These are phyloP conservation scores for Penicillium bialowiezense DNA, from an alignment of 495 filamentous ascomycete species.

Conservation along the genomic window DNA sequence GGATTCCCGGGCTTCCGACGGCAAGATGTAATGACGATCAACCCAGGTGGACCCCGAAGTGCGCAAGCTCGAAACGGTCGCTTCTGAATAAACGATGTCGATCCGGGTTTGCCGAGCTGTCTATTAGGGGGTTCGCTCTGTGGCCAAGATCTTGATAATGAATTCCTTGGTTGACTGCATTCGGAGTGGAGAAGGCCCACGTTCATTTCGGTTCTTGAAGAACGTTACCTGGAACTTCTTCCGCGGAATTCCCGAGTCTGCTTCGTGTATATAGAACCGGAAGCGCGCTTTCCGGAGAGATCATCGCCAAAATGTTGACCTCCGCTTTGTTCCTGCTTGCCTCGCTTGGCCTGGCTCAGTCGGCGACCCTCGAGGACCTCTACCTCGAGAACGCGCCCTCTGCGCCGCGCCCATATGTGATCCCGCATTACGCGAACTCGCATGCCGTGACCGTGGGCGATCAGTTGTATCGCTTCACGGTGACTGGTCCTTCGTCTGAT, in stretches of 20 bases:
- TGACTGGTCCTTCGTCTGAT: conserved; percentile 41
- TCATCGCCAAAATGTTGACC: conserved; percentile 10
- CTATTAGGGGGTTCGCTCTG: background rate
- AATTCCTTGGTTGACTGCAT: background rate
- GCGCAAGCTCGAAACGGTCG: conserved; percentile 1
- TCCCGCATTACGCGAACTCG: conserved; percentile 30
- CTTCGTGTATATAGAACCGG: background rate
- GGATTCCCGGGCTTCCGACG: background rate
- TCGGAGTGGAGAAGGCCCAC: background rate
- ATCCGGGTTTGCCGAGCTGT: conserved; percentile 11
- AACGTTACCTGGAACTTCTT: background rate
- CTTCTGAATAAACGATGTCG: conserved; percentile 2
- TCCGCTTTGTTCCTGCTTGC: conserved; percentile 11
- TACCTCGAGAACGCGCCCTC: conserved; percentile 27
- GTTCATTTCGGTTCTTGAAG: background rate
- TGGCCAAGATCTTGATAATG: background rate
- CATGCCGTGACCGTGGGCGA: conserved; percentile 26
- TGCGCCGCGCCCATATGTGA: conserved; percentile 28
- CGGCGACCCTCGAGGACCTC: conserved; percentile 17
- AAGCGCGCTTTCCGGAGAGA: background rate
- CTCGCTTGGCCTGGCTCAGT: conserved; percentile 11
- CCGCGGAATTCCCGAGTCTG: background rate
- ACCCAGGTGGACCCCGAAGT: background rate
- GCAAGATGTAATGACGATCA: conserved; percentile 8
- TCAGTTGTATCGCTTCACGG: conserved; percentile 33